Base-by-base conservation (phyloP, 768 basidiomycete species). In the Termitomyces bulborhizus region DNA sequence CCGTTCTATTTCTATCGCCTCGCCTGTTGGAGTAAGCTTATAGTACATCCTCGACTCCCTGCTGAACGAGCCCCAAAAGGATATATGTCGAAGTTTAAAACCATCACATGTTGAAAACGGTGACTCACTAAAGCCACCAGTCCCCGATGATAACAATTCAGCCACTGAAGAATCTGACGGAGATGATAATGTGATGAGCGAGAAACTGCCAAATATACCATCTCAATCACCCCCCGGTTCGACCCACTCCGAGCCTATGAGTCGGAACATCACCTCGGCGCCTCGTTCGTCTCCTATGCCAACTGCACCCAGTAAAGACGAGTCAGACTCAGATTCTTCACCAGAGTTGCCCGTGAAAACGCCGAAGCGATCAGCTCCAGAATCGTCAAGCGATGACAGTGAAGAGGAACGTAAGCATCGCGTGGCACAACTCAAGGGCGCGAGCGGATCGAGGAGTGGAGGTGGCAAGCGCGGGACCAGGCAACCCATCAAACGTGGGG, bases 401-500 rank as follows among this genome's bases (percentile, higher is more conserved):
- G 84, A 83, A 59, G 74, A 70, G 21, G 82, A 78, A 37, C 73
- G 74, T 34, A 79, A 73, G 65, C 74, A 67, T 49, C 69, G 69
- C 32, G 66, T 73, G 24, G 68, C 75, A 46, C 72, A 70, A 60
- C 66, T 74, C 51, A 80, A 70, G 57, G 68, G 68, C 56, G 76
- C 74, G 8, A 49, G 24, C 39, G 44, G 26, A 3, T 15, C 44
- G 43, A 59, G 64, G 46, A 64, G 66, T 47, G 59, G 57, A 11
- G 62, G 62, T 29, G 59, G 58, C 24, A 73, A 75, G 57, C 73
- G 83, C 52, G 83, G 83, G 40, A 75, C 83, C 43, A 79, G 82
- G 62, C 88, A 91, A 61, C 89, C 89, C 4, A 73, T 90, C 58
- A 90, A 84, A 69, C 80, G 88, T 60, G 85, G 85, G 36, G 86